Conservation (phyloP, 2,329 filamentous ascomycete species). For the Stachybotrys echinatus region DNA sequence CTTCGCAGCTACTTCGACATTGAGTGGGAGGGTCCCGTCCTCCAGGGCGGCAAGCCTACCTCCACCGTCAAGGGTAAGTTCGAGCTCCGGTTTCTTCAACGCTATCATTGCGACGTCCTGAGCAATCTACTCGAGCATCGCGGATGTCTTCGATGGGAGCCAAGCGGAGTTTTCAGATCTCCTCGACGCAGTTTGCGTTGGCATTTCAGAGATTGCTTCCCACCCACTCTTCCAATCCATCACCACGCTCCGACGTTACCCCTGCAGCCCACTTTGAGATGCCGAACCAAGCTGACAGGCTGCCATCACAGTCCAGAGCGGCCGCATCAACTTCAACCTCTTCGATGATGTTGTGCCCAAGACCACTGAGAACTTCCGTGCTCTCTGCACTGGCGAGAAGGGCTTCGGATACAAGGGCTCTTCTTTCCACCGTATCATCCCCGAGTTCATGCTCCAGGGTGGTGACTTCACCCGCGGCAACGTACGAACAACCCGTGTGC, state of each 20-base stretch:
- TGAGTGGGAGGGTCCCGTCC: constrained; percentile 65
- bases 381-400: constrained; percentile 75
- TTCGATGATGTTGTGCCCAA: constrained; percentile 82
- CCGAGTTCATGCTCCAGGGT: constrained; percentile 91
- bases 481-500: constrained; percentile 48
- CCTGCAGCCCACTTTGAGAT: constrained; percentile 1
- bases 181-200: background rate
- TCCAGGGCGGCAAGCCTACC: constrained; percentile 56
- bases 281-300: constrained; percentile 12
- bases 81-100: background rate
- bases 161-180: no score
- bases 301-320: constrained; percentile 55
- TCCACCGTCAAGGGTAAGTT: constrained; percentile 53
- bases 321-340: constrained; percentile 85
- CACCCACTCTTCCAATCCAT: no score
- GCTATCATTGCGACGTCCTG: background rate
- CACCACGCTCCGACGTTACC: no score
- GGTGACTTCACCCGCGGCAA: constrained; percentile 92
- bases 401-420: constrained; percentile 80
- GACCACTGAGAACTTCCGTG: constrained; percentile 80
- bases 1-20: constrained; percentile 62
- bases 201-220: no score
- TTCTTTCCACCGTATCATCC: constrained; percentile 89
- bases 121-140: background rate
- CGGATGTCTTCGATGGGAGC: no score